These are phyloP conservation scores for Yamadazyma diddensiae DNA, from an alignment of 1,139 yeast genomes.

Conservation along the genomic window DNA sequence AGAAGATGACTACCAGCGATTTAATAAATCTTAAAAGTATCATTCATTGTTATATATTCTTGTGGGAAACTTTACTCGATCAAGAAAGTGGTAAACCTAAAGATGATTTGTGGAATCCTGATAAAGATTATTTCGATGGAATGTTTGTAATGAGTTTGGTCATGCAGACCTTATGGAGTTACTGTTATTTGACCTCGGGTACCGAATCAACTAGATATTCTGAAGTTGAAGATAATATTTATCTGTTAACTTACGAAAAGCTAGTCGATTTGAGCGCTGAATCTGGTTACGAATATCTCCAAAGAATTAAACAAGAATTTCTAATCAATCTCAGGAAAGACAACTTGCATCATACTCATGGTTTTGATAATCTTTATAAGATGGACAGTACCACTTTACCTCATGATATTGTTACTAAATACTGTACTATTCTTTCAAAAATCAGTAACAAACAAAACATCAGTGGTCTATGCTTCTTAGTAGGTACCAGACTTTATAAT, in stretches of 20 bases:
- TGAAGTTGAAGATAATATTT: constrained; percentile 17
- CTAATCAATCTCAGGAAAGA: constrained; percentile 18
- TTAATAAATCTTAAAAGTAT: constrained; percentile 41
- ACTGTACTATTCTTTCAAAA: constrained; percentile 39
- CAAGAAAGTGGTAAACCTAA: constrained; percentile 34
- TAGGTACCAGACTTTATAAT: constrained; percentile 41
- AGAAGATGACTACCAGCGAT: constrained; percentile 25
- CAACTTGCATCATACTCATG: constrained; percentile 17
- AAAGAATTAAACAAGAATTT: constrained; percentile 33
- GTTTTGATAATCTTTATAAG: constrained; percentile 13
- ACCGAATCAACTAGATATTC: constrained; percentile 30
- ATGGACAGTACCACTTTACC: constrained; percentile 15
- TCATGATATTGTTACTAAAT: constrained; percentile 36
- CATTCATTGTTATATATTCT: constrained; percentile 59
- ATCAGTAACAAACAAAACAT: constrained; percentile 46
- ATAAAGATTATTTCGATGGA: constrained; percentile 37
- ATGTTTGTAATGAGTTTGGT: constrained; percentile 48
- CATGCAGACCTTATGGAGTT: constrained; percentile 49
- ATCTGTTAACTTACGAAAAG: constrained; percentile 18
- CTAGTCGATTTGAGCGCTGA: constrained; percentile 25
- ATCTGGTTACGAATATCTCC: constrained; percentile 35
- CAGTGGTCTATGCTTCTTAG: constrained; percentile 52
- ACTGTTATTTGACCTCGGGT: constrained; percentile 41
- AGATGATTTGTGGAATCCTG: constrained; percentile 17
- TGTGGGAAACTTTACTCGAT: constrained; percentile 58